phyloP scores from a whole-genome alignment of 1,139 yeast species.

The Pichia sorboxylosa region DNA sequence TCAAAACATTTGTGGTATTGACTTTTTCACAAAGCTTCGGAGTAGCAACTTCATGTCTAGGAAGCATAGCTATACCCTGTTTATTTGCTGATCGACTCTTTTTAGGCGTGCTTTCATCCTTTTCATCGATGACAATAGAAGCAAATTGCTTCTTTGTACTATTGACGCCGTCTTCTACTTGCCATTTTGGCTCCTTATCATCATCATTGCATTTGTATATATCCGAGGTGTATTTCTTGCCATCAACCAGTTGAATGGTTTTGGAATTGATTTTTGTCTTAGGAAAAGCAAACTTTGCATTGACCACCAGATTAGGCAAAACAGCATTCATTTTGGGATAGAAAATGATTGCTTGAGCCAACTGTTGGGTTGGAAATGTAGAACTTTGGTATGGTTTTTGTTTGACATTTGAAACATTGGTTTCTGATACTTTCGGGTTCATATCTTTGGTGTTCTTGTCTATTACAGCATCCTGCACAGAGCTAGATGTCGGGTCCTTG shows the following conservation, averaged over 20 bases:
- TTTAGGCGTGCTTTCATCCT: conserved; percentile 4
- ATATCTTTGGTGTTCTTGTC: no score
- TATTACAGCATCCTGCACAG: no score
- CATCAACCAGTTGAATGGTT: neutral
- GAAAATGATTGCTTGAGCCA: no score
- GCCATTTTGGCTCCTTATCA: neutral
- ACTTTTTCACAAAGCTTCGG: no score
- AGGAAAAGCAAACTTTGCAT: neutral
- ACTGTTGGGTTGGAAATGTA: no score
- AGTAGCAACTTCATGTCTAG: neutral
- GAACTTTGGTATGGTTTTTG: no score
- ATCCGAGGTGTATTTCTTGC: neutral
- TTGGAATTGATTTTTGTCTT: neutral
- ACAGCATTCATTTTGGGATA: neutral
- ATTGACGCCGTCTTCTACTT: neutral
- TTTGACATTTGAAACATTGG: no score
- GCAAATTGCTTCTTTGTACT: neutral
- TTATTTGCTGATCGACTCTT: neutral
- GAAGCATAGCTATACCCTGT: no score
- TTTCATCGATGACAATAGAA: neutral
- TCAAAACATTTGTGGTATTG: conserved; percentile 5
- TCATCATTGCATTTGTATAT: neutral
- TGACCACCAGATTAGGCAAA: neutral
- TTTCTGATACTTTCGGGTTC: no score
- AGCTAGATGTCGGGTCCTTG: no score